phyloP scores from a whole-genome alignment of 768 basidiomycete species.

The Calocybe indica region DNA sequence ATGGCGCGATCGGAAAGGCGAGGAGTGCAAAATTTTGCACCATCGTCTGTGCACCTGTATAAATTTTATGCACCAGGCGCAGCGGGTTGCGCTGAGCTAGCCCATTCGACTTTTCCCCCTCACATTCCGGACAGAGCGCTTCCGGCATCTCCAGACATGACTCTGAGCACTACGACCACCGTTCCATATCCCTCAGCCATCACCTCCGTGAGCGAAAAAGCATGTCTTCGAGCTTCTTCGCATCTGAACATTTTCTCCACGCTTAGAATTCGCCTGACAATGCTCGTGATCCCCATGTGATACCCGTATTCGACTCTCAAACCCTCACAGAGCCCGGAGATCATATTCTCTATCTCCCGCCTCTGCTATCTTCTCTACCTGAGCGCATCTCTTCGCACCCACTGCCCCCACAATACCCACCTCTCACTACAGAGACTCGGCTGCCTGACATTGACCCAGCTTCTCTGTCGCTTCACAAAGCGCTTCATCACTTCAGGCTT shows the following conservation, averaged over 20 bases:
- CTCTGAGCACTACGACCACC: too few relatives aligned
- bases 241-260: background rate
- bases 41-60: too few relatives aligned
- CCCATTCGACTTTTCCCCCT: too few relatives aligned
- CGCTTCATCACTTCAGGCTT: constrained; percentile 73
- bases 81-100: too few relatives aligned
- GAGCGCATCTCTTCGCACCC: constrained; percentile 24
- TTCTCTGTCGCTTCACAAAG: constrained; percentile 81
- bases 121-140: too few relatives aligned
- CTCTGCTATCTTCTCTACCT: constrained; percentile 75
- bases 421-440: constrained; percentile 62
- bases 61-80: too few relatives aligned
- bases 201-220: too few relatives aligned
- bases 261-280: background rate
- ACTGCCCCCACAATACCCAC: constrained; percentile 27
- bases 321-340: constrained; percentile 27
- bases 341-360: constrained; percentile 78
- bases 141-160: too few relatives aligned
- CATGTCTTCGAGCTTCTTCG: background rate
- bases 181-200: too few relatives aligned
- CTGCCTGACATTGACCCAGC: constrained; percentile 83
- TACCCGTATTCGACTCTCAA: constrained; percentile 44
- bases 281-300: constrained; percentile 45
- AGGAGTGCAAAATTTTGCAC: too few relatives aligned
- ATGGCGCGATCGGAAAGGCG: too few relatives aligned